Percentiles rank a stretch among this genome's conserved stretches.
Conservation (phyloP, 2,329 filamentous ascomycete genomes). For the Aspergillus flavus region DNA sequence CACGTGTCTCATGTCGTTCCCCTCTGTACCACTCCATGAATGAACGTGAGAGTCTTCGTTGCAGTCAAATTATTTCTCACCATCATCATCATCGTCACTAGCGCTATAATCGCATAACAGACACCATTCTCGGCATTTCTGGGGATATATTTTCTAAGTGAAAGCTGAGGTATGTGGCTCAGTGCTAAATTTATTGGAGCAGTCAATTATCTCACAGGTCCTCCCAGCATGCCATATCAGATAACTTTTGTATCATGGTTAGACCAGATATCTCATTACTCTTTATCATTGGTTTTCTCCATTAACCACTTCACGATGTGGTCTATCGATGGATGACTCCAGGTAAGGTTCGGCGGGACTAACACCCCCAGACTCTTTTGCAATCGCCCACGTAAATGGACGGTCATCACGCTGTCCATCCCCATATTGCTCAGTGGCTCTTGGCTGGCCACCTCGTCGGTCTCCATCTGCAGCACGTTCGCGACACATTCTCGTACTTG, state of each 20-base stretch:
- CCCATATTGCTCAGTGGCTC: constrained; percentile 43
- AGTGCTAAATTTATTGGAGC: not conserved
- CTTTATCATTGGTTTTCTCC: constrained; percentile 5
- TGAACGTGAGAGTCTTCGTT: not conserved
- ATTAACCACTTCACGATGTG: constrained; percentile 43
- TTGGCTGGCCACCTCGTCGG: constrained; percentile 37
- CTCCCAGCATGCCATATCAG: not conserved
- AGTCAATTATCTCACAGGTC: not conserved
- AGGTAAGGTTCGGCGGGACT: constrained; percentile 45
- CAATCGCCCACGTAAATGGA: constrained; percentile 38
- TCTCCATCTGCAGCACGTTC: constrained; percentile 34
- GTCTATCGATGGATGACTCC: constrained; percentile 45
- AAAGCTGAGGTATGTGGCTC: not conserved
- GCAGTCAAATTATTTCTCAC: not conserved
- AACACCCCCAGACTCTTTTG: constrained; percentile 38
- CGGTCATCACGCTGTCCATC: constrained; percentile 46
- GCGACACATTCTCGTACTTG: constrained; percentile 39
- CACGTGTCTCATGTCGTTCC: too few species aligned
- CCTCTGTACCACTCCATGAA: not conserved
- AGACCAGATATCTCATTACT: not conserved
- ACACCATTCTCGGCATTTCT: not conserved
- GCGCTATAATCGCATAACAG: not conserved
- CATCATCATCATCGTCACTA: not conserved
- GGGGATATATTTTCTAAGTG: not conserved
- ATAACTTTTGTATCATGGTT: not conserved